These are phyloP conservation scores for Apocynum venetum DNA, from an alignment of 257 asterid genomes.

Conservation along the genomic window DNA sequence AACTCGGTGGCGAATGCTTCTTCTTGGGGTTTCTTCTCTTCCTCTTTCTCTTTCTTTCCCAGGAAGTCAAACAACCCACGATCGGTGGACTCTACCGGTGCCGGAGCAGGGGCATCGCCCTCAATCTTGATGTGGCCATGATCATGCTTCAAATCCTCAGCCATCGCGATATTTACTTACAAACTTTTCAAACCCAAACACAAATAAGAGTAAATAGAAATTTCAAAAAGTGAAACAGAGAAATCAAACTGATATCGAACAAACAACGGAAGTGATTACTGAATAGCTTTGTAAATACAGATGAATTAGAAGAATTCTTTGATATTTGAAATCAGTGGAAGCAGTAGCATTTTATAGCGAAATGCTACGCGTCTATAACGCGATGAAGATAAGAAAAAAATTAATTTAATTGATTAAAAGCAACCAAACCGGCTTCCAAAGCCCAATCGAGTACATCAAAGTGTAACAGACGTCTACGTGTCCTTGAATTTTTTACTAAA, in stretches of 20 bases:
- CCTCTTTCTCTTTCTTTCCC: constrained; percentile 47
- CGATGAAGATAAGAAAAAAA: constrained; percentile 19
- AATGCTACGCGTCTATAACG: constrained; percentile 44
- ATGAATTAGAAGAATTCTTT: constrained; percentile 1
- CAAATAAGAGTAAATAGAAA: background rate
- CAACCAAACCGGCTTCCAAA: constrained; percentile 7
- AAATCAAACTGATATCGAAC: too few species aligned
- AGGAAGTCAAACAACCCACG: constrained; percentile 63
- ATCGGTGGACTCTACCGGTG: constrained; percentile 35
- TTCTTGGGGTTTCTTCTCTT: constrained; percentile 45
- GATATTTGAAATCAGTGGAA: background rate
- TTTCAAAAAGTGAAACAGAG: background rate
- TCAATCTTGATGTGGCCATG: constrained; percentile 28
- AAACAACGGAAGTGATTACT: background rate
- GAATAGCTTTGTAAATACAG: background rate
- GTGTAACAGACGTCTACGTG: constrained; percentile 26
- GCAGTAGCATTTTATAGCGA: constrained; percentile 36
- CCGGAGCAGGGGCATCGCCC: constrained; percentile 9
- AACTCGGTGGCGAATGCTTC: constrained; percentile 43
- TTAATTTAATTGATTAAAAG: background rate
- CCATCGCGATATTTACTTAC: constrained; percentile 28
- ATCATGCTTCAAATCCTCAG: constrained; percentile 40
- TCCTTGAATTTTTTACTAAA: background rate
- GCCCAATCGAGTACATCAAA: constrained; percentile 28
- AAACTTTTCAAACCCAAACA: background rate